Evolutionary conservation across 1,284 basidiomycete species (phyloP), one percentile per base, ranked within the genome.

Genomic region (Rhodotorula glutinis): DNA sequence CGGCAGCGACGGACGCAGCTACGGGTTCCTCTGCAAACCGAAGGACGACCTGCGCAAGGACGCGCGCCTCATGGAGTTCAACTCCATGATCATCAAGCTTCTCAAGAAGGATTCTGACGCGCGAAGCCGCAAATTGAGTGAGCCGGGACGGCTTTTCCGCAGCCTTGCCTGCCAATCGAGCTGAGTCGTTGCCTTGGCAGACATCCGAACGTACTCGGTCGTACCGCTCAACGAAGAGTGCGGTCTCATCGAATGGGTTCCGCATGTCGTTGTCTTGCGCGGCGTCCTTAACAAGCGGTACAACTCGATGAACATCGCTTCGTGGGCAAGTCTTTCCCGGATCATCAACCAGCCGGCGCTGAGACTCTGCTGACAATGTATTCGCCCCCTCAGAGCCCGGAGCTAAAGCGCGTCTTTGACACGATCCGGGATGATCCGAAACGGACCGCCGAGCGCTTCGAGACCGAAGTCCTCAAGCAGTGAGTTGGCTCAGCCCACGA

Each of bases 191-290:
- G n/a, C n/a, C n/a, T n/a, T n/a, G 16, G 5, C 43, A 98, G 95
- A 89, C 77, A 91, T 98, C 69, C 87, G 94, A 40, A 97, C 94
- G 4, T 99, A 98, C 75, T 92, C 92, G 13, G 93, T 98, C 25
- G 89, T 98, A 27, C 92, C 94, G 3, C 82, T 99, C 65, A 98
- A 98, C 77, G 95, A 98, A 75, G 92, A 96, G 74, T 97, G 94
- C 76, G 96, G 96, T 0, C 85, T 98, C 67, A 92, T 98, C 67
- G 93, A 99, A 85, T 99, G 96, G 96, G 96, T 99, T 19, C 90
- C 89, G 2, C 90, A 98, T 77, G 98, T 95, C 0, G 83, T 87
- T 40, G 90, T 93, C 3, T 81, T 98, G 51, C 88, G 96, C 43
- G 84, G 86, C 9, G 86, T 98, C 49, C 81, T 98, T 33, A 76